Evolutionary conservation across 23 red algal genomes (phyloP).

Genomic region (Pyropia haitanensis): DNA sequence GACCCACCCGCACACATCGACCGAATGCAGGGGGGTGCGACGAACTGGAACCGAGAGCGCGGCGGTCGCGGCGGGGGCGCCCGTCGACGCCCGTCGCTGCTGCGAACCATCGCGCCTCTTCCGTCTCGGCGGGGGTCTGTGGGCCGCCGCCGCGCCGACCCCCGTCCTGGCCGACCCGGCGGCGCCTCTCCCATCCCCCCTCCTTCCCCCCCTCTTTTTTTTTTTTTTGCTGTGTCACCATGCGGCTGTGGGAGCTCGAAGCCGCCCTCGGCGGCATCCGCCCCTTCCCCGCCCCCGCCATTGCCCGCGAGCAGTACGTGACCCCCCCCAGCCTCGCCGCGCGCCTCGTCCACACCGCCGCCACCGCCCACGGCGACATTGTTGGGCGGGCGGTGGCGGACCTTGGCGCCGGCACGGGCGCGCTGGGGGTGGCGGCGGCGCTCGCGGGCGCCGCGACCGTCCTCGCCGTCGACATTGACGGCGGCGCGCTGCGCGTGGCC

Average conservation of each 20-base stretch:
- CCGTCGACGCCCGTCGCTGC: too few species aligned
- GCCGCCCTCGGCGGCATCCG: conserved; percentile 13
- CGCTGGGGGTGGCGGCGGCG: conserved; percentile 38
- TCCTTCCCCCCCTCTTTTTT: too few species aligned
- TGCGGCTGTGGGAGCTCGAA: conserved; percentile 53
- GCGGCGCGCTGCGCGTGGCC: conserved; percentile 37
- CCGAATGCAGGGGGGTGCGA: too few species aligned
- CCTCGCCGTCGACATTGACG: conserved; percentile 73
- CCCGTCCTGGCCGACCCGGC: too few species aligned
- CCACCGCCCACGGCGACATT: conserved; percentile 36
- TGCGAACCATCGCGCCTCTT: too few species aligned
- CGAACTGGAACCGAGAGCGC: too few species aligned
- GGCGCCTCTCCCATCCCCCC: too few species aligned
- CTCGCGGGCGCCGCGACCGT: conserved; percentile 18
- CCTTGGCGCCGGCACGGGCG: conserved; percentile 84
- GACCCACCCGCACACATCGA: too few species aligned
- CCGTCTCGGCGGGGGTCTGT: too few species aligned
- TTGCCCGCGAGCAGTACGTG: conserved; percentile 87
- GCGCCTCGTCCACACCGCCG: conserved; percentile 29
- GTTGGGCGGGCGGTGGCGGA: conserved; percentile 33
- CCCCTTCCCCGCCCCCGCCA: conserved; percentile 25
- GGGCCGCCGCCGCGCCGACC: too few species aligned
- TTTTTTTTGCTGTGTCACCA: neutral
- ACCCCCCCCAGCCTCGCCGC: conserved; percentile 85
- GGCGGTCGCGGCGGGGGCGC: too few species aligned